Evolutionary conservation across 2,329 filamentous ascomycete genomes (phyloP), one percentile per base, ranked within the genome.

Genomic region (Pezicula neosporulosa): DNA sequence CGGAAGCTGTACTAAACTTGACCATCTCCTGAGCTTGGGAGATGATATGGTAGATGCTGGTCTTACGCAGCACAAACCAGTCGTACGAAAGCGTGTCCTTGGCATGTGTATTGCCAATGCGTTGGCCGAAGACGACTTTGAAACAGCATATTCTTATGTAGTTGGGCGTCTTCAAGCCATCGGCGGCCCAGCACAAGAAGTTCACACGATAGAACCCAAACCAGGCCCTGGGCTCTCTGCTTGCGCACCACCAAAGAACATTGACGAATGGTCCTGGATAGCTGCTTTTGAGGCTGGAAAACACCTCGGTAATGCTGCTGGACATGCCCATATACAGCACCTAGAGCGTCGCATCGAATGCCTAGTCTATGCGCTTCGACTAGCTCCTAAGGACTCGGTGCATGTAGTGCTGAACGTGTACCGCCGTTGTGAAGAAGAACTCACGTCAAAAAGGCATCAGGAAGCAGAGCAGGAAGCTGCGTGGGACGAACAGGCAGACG

Each of bases 121-220:
- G 12, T 75, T 94, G 1, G 76, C 77, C 9, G 88, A 92, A 63
- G 85, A 91, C 56, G 90, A 84, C 64, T 94, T 94, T 55, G 90
- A 95, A 65, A 94, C 89, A 0, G 89, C 89, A 10, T 94, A 93
- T 66, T 92, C 88, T 0, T 93, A 89, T 63, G 85, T 92, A 2
- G 80, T 90, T 44, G 90, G 84, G 63, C 81, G 86, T 19, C 74
- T 94, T 0, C 75, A 77, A 7, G 65, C 69, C 8, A 62, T 69
- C 27, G 60, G 64, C 58, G 58, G 65, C 62, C 55, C 59, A 48
- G 52, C 63, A 15, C 60, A 58, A 48, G 56, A 41, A 9, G 49
- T 49, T 19, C 52, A 54, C 13, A 53, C 62, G 9, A 54, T 62
- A 27, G 52, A 58, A 18, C 47, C 57, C 7, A 49, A 53, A 4